Evolutionary conservation across 768 basidiomycete species (phyloP).

Genomic region (Cystoderma amianthinum): DNA sequence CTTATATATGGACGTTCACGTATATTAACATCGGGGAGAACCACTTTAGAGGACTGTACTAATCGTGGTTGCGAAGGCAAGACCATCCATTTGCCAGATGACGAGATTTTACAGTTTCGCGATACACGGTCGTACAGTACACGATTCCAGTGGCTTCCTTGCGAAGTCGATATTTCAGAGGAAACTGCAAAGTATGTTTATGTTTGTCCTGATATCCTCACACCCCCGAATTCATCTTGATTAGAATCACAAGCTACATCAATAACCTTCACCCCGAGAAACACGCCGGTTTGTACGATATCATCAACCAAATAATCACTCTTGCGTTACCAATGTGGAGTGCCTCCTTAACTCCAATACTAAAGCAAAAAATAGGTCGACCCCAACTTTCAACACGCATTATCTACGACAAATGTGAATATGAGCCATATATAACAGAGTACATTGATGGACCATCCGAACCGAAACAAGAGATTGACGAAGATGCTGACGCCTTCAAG

Average conservation of each 20-base stretch:
- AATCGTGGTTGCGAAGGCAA: conserved; percentile 5
- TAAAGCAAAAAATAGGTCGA: neutral
- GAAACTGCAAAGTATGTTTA: conserved; percentile 9
- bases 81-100: neutral
- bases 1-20: conserved; percentile 21
- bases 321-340: conserved; percentile 19
- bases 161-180: conserved; percentile 3
- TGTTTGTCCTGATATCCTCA: neutral
- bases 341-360: conserved; percentile 2
- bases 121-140: conserved; percentile 2
- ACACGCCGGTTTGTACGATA: conserved; percentile 9
- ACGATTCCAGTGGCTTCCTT: conserved; percentile 10
- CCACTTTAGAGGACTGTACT: conserved; percentile 8
- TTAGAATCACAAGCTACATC: conserved; percentile 22
- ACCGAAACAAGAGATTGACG: conserved; percentile 5
- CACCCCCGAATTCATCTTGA: neutral
- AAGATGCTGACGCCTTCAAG: conserved; percentile 3
- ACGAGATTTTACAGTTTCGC: neutral
- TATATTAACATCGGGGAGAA: conserved; percentile 2
- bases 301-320: conserved; percentile 14
- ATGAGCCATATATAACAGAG: conserved; percentile 9
- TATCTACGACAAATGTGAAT: conserved; percentile 3
- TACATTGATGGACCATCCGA: conserved; percentile 2
- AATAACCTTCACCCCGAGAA: conserved; percentile 24
- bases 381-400: conserved; percentile 1